Base-by-base conservation (phyloP, 768 basidiomycete species). In the Coprinopsis sp. region DNA sequence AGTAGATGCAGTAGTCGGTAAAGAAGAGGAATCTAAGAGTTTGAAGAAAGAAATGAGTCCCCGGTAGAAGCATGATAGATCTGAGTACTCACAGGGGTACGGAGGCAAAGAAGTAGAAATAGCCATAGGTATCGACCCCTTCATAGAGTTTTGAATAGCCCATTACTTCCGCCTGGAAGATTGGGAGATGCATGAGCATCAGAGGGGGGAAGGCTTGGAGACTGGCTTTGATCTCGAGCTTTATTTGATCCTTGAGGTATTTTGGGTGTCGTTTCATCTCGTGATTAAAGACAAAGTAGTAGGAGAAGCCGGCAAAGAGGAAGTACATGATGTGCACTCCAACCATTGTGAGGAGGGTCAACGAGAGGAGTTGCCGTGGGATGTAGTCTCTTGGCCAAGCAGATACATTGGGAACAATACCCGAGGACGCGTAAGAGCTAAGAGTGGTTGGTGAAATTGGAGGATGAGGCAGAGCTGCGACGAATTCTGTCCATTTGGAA, bases 201-300 rank as follows among this genome's bases (percentile, higher is more conserved):
- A 99, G 93, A 3, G 61, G 65, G 0, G 93, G 94, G 60, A 95
- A 94, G 0, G 90, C 82, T 34, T 74, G 70, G 40, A 96, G 47
- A 50, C 85, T 88, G 50, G 62, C 65, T 51, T 73, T 66, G 50
- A 99, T 98, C 69, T 99, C 96, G 16, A 73, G 64, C 53, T 68
- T 76, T 54, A 89, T 79, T 63, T 99, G 96, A 58, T 93, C 81
- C 60, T 89, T 85, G 36, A 96, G 72, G 69, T 93, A 99, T 24
- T 88, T 79, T 0, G 96, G 96, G 67, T 99, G 96, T 27, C 77
- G 74, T 85, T 88, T 94, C 91, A 87, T 96, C 18, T 86, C 87
- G 59, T 87, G 87, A 68, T 98, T 92, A 78, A 97, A 99, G 46
- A 98, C 80, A 66, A 75, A 83, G 34, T 66, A 66, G 68, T 91